These are phyloP conservation scores for Phytophthora meadii DNA, from an alignment of 352 stramenopile genomes.

Conservation along the genomic window DNA sequence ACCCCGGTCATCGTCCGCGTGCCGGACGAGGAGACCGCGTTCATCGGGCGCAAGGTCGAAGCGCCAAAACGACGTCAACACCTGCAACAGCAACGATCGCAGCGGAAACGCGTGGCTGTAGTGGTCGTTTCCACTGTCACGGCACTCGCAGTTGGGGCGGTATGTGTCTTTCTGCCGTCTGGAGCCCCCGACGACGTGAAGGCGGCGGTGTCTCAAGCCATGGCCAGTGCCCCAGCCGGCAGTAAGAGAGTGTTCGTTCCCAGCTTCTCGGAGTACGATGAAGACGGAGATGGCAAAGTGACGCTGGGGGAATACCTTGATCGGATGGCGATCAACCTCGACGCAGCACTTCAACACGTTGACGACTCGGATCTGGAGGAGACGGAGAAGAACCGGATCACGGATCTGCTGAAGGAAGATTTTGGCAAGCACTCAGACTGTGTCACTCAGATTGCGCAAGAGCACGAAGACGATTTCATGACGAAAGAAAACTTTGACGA, in stretches of 20 bases:
- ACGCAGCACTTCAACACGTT: constrained; percentile 16
- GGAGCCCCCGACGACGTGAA: constrained; percentile 9
- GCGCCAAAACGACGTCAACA: constrained; percentile 18
- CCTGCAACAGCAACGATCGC: constrained; percentile 13
- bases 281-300: constrained; percentile 30
- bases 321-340: constrained; percentile 19
- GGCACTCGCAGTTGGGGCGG: constrained; percentile 22
- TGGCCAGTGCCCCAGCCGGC: constrained; percentile 19
- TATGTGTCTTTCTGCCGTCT: constrained; percentile 26
- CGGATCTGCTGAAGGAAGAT: constrained; percentile 23
- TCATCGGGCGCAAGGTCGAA: constrained; percentile 25
- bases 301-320: constrained; percentile 34
- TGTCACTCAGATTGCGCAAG: constrained; percentile 8
- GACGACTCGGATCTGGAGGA: constrained; percentile 16
- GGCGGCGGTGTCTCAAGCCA: constrained; percentile 23
- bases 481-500: constrained; percentile 29
- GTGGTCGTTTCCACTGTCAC: constrained; percentile 14
- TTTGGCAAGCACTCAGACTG: constrained; percentile 26
- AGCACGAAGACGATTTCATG: constrained; percentile 22
- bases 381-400: constrained; percentile 11
- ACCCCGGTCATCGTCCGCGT: constrained; percentile 13
- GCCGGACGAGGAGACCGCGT: constrained; percentile 30
- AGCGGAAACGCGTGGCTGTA: constrained; percentile 24
- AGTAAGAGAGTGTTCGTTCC: constrained; percentile 10
- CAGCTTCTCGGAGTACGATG: constrained; percentile 26